Base-by-base conservation (phyloP, 2,329 filamentous ascomycete genomes). In the Penicillium sp. region DNA sequence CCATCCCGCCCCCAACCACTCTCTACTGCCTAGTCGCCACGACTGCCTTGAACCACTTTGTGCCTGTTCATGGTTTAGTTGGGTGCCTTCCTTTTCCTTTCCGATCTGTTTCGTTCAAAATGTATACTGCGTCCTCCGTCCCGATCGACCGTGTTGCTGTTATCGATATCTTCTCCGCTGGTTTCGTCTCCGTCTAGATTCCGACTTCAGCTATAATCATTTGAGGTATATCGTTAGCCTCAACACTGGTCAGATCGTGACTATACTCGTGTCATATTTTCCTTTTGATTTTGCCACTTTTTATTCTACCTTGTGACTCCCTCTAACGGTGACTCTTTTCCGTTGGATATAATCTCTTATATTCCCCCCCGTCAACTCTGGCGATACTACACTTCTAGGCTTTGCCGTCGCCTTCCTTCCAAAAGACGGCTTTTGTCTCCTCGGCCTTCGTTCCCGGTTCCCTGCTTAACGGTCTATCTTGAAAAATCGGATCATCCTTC, bases 61-160 rank as follows among this genome's bases (percentile, higher is more conserved):
- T 72, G 71, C 68, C 68, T 73, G 68, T 66, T 62, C 61, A 63
- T 67, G 66, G 46, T 55, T 31, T 56, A 42, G 67, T 65, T 68
- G 64, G 65, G 68, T 68, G 61, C 60, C 59, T 64, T 62, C 53
- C 22, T 39, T 50, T 27, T 55, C 46, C 56, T 55, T 52, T 57
- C 37, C 43, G 55, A 57, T 56, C 51, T 59, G 43, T 53, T 33
- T 29, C 16, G 61, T 63, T 66, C 73, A 76, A 75, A 69, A 76
- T 76, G 74, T 76, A 75, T 75, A 68, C 69, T 74, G 70, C 55
- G 57, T 65, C 66, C 61, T 59, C 61, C 61, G 66, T 67, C 68
- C 73, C 73, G 73, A 73, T 76, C 73, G 65, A 68, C 71, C 61
- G 65, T 68, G 66, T 70, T 72, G 69, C 67, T 55, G 60, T 66